Conservation (phyloP, 768 basidiomycete species). For the Exidia glandulosa region DNA sequence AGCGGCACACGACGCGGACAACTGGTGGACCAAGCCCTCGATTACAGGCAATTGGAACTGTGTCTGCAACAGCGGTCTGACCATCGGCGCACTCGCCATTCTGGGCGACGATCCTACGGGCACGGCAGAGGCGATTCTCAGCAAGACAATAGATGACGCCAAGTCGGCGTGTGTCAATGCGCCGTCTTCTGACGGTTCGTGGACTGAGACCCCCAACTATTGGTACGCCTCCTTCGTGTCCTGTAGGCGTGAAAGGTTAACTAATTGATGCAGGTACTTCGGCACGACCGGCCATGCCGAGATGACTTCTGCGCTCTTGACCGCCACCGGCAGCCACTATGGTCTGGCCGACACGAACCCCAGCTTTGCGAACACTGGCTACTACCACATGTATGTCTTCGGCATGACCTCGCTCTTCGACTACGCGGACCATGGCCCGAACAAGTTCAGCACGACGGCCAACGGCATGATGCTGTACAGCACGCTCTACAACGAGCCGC, state of each 20-base stretch:
- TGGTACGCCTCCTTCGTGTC: too few relatives aligned
- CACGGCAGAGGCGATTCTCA: slow-evolving; percentile 53
- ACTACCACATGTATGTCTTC: slow-evolving; percentile 81
- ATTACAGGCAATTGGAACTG: slow-evolving; percentile 96
- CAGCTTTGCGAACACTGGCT: slow-evolving; percentile 59
- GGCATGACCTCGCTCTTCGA: slow-evolving; percentile 83
- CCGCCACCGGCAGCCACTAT: slow-evolving; percentile 79
- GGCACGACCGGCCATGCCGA: slow-evolving; percentile 87
- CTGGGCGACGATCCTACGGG: slow-evolving; percentile 73
- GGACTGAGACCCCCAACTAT: slow-evolving; percentile 90
- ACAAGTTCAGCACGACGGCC: slow-evolving; percentile 91
- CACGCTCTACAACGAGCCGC: slow-evolving; percentile 52
- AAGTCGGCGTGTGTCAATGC: slow-evolving; percentile 61
- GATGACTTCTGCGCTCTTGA: slow-evolving; percentile 68
- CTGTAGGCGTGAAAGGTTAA: too few relatives aligned
- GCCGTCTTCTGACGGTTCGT: slow-evolving; percentile 65
- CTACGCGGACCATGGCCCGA: slow-evolving; percentile 79
- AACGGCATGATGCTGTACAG: slow-evolving; percentile 79
- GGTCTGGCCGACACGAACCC: slow-evolving; percentile 61
- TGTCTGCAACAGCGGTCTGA: slow-evolving; percentile 86
- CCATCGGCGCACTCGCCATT: slow-evolving; percentile 83
- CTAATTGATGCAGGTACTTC: slow-evolving; percentile 36
- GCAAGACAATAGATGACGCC: slow-evolving; percentile 62
- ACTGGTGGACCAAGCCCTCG: slow-evolving; percentile 63
- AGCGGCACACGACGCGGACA: slow-evolving; percentile 29